These are phyloP conservation scores for Thelephora terrestris DNA, from an alignment of 1,284 basidiomycete genomes.

Conservation along the genomic window DNA sequence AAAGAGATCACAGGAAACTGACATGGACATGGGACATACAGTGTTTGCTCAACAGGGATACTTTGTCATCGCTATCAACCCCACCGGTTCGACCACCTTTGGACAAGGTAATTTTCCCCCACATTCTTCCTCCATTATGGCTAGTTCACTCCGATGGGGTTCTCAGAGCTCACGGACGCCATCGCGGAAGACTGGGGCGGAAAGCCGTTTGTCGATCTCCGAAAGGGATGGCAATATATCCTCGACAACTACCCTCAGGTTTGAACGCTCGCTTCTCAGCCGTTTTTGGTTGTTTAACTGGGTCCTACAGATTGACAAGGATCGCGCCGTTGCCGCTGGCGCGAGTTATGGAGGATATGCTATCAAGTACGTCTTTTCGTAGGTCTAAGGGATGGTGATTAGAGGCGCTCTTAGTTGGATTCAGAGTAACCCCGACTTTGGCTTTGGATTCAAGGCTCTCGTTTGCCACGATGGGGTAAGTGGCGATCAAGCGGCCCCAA, in stretches of 20 bases:
- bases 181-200: constrained; percentile 79
- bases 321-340: constrained; percentile 73
- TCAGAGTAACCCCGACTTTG: constrained; percentile 81
- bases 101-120: constrained; percentile 54
- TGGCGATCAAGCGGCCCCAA: constrained; percentile 9
- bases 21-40: constrained; percentile 15
- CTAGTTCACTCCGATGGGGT: constrained; percentile 1
- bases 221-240: constrained; percentile 65
- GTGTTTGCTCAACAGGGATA: constrained; percentile 81
- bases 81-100: constrained; percentile 82
- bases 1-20: not conserved
- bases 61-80: constrained; percentile 77
- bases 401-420: constrained; percentile 62
- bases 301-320: constrained; percentile 56
- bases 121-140: not conserved
- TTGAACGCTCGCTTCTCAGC: not conserved
- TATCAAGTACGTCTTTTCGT: constrained; percentile 48
- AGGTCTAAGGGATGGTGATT: constrained; percentile 1
- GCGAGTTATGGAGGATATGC: constrained; percentile 80
- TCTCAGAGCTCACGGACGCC: constrained; percentile 67
- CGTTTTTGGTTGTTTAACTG: not conserved
- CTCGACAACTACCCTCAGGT: constrained; percentile 68
- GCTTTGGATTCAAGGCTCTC: constrained; percentile 81
- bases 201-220: constrained; percentile 73
- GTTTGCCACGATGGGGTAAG: constrained; percentile 82